These are phyloP conservation scores for Rhizoclosmatium sp. DNA, from an alignment of 192 early-diverging fungal genomes.

Conservation along the genomic window DNA sequence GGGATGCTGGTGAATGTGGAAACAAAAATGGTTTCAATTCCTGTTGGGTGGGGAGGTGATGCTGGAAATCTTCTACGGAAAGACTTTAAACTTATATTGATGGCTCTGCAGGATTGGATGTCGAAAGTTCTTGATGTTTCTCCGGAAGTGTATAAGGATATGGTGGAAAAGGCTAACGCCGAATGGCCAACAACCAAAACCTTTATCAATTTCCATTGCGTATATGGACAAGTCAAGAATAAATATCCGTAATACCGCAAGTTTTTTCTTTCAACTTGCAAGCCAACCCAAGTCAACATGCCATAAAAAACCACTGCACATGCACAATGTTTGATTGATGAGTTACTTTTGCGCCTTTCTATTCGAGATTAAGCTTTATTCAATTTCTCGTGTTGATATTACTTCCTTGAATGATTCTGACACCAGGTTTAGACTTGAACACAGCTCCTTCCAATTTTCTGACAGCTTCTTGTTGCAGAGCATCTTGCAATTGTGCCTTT, in stretches of 20 bases:
- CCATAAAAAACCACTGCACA: no score
- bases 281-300: no score
- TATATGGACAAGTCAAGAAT: slow-evolving; percentile 16
- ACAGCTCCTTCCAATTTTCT: no score
- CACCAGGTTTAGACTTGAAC: no score
- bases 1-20: not conserved
- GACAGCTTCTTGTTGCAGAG: no score
- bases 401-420: no score
- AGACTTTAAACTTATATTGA: not conserved
- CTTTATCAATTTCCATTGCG: not conserved
- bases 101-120: not conserved
- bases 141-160: not conserved
- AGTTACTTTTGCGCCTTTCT: no score
- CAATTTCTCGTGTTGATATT: no score
- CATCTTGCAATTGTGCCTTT: no score
- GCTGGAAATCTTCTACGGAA: not conserved
- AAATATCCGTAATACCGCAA: not conserved
- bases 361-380: no score
- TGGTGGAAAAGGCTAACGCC: not conserved
- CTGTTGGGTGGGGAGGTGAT: not conserved
- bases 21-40: not conserved
- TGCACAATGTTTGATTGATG: no score
- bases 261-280: no score
- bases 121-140: slow-evolving; percentile 1
- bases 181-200: not conserved